A percentile compares a stretch with the other conserved stretches of the same genome.
phyloP scores from a whole-genome alignment of 306 rosid species.

The Adenanthera pavonina region DNA sequence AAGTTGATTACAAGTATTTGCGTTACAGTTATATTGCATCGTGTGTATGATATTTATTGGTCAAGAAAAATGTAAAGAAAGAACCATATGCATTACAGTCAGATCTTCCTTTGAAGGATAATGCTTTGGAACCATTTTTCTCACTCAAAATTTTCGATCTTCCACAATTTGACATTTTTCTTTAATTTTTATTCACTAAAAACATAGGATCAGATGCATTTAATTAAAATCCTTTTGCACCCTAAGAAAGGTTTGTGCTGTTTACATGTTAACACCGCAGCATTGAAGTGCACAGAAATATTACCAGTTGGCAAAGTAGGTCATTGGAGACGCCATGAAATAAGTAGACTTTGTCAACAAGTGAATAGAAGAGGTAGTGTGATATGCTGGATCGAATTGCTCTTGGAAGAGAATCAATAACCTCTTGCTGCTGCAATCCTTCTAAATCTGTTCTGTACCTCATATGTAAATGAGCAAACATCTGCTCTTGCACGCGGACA shows the following conservation, averaged over 20 bases:
- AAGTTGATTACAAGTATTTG: background rate
- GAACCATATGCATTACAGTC: background rate
- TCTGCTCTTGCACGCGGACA: slow-evolving; percentile 71
- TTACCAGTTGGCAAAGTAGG: slow-evolving; percentile 87
- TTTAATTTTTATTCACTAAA: slow-evolving; percentile 10
- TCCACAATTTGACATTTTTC: background rate
- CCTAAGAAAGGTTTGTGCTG: background rate
- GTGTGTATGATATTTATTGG: background rate
- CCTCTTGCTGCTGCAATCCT: slow-evolving; percentile 88
- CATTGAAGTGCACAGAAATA: background rate
- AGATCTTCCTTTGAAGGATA: background rate
- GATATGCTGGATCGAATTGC: slow-evolving; percentile 80
- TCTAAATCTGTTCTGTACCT: slow-evolving; percentile 79
- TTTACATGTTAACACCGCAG: background rate
- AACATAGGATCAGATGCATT: background rate
- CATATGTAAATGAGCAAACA: slow-evolving; percentile 79
- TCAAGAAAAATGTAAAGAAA: slow-evolving; percentile 13
- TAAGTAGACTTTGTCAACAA: slow-evolving; percentile 66
- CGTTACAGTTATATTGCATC: background rate
- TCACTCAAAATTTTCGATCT: background rate
- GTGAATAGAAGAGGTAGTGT: slow-evolving; percentile 63
- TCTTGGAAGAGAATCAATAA: slow-evolving; percentile 77
- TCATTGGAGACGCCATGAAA: slow-evolving; percentile 75
- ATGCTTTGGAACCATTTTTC: background rate
- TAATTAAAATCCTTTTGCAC: background rate